Evolutionary conservation across 768 basidiomycete genomes (phyloP), one percentile per base, ranked within the genome.

Genomic region (Mycena alexandri): DNA sequence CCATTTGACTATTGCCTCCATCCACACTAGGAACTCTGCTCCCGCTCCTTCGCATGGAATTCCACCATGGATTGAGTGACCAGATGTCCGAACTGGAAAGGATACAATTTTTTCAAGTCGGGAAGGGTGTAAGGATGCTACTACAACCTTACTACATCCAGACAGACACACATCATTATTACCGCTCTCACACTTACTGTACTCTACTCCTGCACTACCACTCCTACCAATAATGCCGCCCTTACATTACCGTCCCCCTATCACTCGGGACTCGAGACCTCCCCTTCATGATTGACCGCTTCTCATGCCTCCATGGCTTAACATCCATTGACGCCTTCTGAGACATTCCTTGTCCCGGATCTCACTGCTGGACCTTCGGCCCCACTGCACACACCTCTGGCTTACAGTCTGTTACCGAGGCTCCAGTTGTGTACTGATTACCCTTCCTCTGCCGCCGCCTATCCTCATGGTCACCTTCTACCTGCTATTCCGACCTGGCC

Each of bases 191-290:
- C 33, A 24, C 57, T 13, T 12, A 59, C 57, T 33, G 6, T 29
- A 29, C 29, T 29, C 41, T 58, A 38, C 34, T 60, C 47, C 59
- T 21, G 22, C 50, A 61, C 50, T 60, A 33, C 58, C 16, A 29
- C 21, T 50, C 29, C 29, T 29, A 58, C 38, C 25, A 36, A 60
- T 60, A 41, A 60, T 50, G 43, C 58, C 29, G 46, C 55, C 42
- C 24, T 29, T 59, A 59, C 58, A 59, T 59, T 59, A 59, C 25
- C 21, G 29, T 42, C 50, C 60, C 51, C 50, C 33, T 52, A 21
- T 61, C 60, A 61, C 60, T 50, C 44, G 38, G 48, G 60, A 61
- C 17, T 6, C 51, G 60, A 61, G 60, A 61, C 42, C 60, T 61
- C 47, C 60, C n/a, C 60, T n/a, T 61, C 3, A 43, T 59, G 44